A percentile compares a stretch with the other conserved stretches of the same genome.
Conservation (phyloP, 1,284 basidiomycete species). For the Anthracocystis setariae region DNA sequence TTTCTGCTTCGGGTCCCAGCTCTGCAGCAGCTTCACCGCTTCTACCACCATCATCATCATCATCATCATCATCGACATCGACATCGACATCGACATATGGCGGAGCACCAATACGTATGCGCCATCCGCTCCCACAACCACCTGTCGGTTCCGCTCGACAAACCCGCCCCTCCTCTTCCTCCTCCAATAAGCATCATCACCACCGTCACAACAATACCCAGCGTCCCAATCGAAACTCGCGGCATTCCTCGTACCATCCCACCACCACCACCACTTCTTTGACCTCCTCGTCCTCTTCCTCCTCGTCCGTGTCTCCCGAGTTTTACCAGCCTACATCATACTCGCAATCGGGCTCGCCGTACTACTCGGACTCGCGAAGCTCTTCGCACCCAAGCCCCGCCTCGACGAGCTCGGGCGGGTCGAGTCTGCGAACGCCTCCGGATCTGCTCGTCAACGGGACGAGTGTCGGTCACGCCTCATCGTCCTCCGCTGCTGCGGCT, state of each 20-base stretch:
- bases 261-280: no score
- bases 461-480: slow-evolving; percentile 7
- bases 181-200: not conserved
- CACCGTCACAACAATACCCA: not conserved
- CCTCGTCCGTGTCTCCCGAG: slow-evolving; percentile 7
- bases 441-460: slow-evolving; percentile 52
- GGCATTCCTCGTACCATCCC: not conserved
- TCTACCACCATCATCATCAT: not conserved
- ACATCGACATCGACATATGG: no score
- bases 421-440: slow-evolving; percentile 51
- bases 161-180: not conserved
- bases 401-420: not conserved
- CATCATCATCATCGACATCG: no score
- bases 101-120: no score
- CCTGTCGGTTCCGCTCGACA: not conserved
- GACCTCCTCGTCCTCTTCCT: not conserved
- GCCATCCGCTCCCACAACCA: no score
- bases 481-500: no score
- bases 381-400: slow-evolving; percentile 26
- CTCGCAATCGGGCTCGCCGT: slow-evolving; percentile 19
- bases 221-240: not conserved
- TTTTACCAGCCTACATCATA: not conserved
- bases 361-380: slow-evolving; percentile 13
- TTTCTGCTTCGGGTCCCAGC: no score
- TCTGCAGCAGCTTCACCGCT: not conserved